phyloP scores from a whole-genome alignment of 495 filamentous ascomycete species.

The Podospora didyma region DNA sequence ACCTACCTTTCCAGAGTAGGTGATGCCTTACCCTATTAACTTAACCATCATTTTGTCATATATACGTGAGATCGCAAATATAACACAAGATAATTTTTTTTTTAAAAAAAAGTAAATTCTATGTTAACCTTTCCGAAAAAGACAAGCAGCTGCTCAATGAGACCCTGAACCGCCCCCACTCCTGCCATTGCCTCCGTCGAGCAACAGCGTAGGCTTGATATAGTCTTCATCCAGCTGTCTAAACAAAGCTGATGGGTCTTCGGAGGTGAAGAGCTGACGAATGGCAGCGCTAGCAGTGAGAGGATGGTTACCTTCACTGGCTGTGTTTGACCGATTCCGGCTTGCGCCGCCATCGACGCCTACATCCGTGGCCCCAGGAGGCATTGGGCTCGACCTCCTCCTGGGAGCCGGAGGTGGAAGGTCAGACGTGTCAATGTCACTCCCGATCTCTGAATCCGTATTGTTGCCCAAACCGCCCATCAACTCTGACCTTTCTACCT shows the following conservation, averaged over 20 bases:
- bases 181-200: constrained; percentile 57
- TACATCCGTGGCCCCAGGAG: constrained; percentile 13
- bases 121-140: too few species aligned
- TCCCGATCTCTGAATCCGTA: constrained; percentile 57
- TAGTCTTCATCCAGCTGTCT: constrained; percentile 92
- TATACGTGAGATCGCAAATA: too few species aligned
- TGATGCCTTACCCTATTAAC: too few species aligned
- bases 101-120: too few species aligned
- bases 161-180: constrained; percentile 11
- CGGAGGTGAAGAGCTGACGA: constrained; percentile 60
- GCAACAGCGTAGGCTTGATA: constrained; percentile 87
- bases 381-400: constrained; percentile 54
- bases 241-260: constrained; percentile 90
- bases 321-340: constrained; percentile 22
- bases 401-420: constrained; percentile 48
- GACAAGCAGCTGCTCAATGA: too few species aligned
- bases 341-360: constrained; percentile 23
- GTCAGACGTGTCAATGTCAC: constrained; percentile 63
- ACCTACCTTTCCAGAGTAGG: too few species aligned
- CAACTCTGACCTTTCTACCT: constrained; percentile 64
- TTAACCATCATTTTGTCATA: too few species aligned
- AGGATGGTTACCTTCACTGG: constrained; percentile 32
- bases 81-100: too few species aligned
- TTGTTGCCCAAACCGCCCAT: constrained; percentile 55
- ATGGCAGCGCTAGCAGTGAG: constrained; percentile 70